A percentile compares a stretch with the other conserved stretches of the same genome.
phyloP scores from a whole-genome alignment of 805 yeast genomes.

The Geotrichum ghanense region DNA sequence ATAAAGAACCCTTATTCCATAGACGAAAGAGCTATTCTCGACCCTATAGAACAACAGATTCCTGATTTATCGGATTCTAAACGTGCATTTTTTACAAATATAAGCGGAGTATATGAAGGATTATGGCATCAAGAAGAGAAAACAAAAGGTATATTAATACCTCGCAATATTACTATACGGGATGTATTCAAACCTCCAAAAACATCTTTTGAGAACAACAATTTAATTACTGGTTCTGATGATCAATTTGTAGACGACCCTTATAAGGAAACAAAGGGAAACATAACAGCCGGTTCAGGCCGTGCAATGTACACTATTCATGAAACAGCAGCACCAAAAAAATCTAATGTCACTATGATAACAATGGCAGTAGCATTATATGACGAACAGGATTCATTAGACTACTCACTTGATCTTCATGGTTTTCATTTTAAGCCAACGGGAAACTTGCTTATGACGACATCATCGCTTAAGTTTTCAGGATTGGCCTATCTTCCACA shows the following conservation, averaged over 20 bases:
- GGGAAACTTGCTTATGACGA: constrained; percentile 24
- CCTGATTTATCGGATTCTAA: too few species aligned
- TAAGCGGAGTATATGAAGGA: background rate
- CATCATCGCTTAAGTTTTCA: constrained; percentile 23
- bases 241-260: background rate
- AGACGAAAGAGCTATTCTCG: background rate
- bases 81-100: constrained; percentile 12
- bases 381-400: constrained; percentile 14
- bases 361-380: constrained; percentile 6
- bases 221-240: background rate
- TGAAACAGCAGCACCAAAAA: background rate
- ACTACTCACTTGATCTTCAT: constrained; percentile 16
- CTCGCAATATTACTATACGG: background rate
- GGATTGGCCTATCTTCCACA: constrained; percentile 24
- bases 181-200: background rate
- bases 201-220: background rate
- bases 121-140: background rate
- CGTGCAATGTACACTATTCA: background rate
- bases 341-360: constrained; percentile 8
- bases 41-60: background rate
- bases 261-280: constrained; percentile 1
- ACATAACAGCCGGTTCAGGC: background rate
- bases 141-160: background rate
- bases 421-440: constrained; percentile 26
- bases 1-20: background rate